Conservation (phyloP, 2,329 filamentous ascomycete species). For the Trematosphaeria pertusa region DNA sequence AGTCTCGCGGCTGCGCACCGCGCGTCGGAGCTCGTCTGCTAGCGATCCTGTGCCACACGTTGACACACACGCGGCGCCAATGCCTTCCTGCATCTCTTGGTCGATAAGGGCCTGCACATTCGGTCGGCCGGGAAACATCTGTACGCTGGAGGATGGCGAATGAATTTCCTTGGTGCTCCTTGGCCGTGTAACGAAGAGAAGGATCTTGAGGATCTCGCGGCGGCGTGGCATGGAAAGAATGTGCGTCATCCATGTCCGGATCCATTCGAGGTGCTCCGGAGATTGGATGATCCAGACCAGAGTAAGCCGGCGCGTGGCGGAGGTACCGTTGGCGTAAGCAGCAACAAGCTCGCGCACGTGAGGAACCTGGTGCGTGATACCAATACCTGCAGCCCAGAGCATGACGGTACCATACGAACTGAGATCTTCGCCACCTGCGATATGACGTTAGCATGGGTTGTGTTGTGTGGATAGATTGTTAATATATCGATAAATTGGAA, state of each 20-base stretch:
- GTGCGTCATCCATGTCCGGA: constrained; percentile 86
- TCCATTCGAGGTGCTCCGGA: constrained; percentile 90
- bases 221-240: constrained; percentile 83
- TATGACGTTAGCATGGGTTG: constrained; percentile 36
- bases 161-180: constrained; percentile 82
- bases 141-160: constrained; percentile 78
- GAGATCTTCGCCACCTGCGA: constrained; percentile 74
- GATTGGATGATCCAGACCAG: constrained; percentile 94
- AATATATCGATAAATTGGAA: constrained; percentile 35
- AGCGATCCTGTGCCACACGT: constrained; percentile 78
- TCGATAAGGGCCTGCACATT: constrained; percentile 80
- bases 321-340: constrained; percentile 69
- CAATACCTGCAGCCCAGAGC: constrained; percentile 89
- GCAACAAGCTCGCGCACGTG: constrained; percentile 74
- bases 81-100: constrained; percentile 80
- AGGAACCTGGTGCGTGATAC: constrained; percentile 93
- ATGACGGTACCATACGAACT: constrained; percentile 92
- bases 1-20: constrained; percentile 70
- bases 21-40: constrained; percentile 75
- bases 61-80: constrained; percentile 87
- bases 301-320: constrained; percentile 80
- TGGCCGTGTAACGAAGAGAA: constrained; percentile 89
- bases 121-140: constrained; percentile 90
- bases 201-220: constrained; percentile 81
- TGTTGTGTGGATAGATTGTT: constrained; percentile 19